Conservation (phyloP, 2,329 filamentous ascomycete species). For the Fonsecaea pedrosoi region DNA sequence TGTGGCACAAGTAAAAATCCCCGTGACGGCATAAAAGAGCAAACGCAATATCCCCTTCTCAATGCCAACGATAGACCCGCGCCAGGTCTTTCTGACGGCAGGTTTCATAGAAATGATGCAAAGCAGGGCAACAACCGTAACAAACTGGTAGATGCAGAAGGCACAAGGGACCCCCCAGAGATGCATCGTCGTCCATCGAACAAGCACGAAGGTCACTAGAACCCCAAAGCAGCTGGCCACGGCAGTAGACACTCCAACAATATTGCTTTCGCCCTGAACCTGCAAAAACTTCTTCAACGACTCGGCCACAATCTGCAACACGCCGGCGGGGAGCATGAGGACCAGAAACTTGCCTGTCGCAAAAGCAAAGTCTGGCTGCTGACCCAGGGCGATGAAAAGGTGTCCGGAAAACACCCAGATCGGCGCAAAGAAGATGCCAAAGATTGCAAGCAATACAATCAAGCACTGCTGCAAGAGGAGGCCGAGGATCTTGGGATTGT, state of each 20-base stretch:
- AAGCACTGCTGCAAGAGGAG: slow-evolving; percentile 28
- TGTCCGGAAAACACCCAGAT: slow-evolving; percentile 30
- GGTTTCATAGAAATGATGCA: slow-evolving; percentile 13
- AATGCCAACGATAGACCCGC: slow-evolving; percentile 1
- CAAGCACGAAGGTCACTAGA: slow-evolving; percentile 20
- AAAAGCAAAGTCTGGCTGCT: slow-evolving; percentile 24
- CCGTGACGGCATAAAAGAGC: slow-evolving; percentile 26
- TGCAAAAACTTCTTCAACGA: slow-evolving; percentile 32
- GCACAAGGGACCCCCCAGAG: slow-evolving; percentile 23
- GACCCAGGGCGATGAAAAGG: slow-evolving; percentile 26
- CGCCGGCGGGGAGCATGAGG: slow-evolving; percentile 24
- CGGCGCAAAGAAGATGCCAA: slow-evolving; percentile 18
- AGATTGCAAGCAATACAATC: slow-evolving; percentile 26
- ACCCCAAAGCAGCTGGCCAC: slow-evolving; percentile 16
- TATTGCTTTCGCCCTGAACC: slow-evolving; percentile 22
- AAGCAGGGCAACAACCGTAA: slow-evolving; percentile 14
- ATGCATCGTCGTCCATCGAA: slow-evolving; percentile 13
- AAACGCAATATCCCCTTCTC: slow-evolving; percentile 12
- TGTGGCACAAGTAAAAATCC: slow-evolving; percentile 31
- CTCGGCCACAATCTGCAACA: slow-evolving; percentile 26
- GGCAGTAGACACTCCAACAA: slow-evolving; percentile 16
- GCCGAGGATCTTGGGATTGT: slow-evolving; percentile 26
- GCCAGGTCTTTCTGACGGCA: slow-evolving; percentile 19
- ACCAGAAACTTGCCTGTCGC: slow-evolving; percentile 23
- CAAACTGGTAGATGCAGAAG: slow-evolving; percentile 27